Conservation (phyloP, 2,329 filamentous ascomycete genomes). For the Hirsutella thompsonii region DNA sequence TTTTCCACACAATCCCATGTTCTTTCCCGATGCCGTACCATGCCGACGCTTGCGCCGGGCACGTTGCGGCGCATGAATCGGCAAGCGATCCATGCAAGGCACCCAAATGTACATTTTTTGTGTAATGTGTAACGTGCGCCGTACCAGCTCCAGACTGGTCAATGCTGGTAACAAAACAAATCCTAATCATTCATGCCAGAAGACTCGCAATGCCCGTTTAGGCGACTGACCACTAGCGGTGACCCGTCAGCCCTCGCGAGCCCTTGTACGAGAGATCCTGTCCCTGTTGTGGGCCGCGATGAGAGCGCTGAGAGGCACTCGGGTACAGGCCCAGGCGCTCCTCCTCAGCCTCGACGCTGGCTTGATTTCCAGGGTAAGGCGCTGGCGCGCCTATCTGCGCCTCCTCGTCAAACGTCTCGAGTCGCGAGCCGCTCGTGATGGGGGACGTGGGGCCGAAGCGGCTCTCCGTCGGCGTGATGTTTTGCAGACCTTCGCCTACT, state of each 20-base stretch:
- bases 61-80: no score
- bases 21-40: no score
- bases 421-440: slow-evolving; percentile 18
- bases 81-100: background rate
- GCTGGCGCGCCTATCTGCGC: slow-evolving; percentile 21
- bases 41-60: no score
- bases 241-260: slow-evolving; percentile 8
- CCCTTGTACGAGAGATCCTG: slow-evolving; percentile 3
- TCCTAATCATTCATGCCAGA: no score
- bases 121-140: background rate
- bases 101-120: background rate
- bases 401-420: slow-evolving; percentile 29
- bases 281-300: slow-evolving; percentile 5
- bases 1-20: no score
- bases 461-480: slow-evolving; percentile 16
- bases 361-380: slow-evolving; percentile 16
- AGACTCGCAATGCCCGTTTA: background rate
- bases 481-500: slow-evolving; percentile 31
- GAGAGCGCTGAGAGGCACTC: slow-evolving; percentile 2
- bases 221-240: slow-evolving; percentile 5
- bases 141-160: background rate
- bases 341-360: slow-evolving; percentile 2
- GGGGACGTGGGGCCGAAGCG: slow-evolving; percentile 11
- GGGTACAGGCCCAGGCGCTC: slow-evolving; percentile 7
- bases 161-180: background rate